phyloP scores from a whole-genome alignment of 1,139 yeast species.

The Kodamaea sp. region DNA sequence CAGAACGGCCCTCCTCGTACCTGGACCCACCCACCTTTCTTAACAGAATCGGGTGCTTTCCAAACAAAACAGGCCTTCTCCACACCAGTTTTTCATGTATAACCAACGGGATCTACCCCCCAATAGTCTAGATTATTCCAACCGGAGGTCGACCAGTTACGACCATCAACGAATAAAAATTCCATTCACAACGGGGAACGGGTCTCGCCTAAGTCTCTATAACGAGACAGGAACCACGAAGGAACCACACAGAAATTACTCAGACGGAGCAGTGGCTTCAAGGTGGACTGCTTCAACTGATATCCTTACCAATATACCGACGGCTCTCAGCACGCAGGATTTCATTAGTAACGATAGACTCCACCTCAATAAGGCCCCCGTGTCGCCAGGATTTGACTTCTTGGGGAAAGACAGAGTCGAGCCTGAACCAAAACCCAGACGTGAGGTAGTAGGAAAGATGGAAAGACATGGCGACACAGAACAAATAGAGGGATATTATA shows the following conservation, averaged over 20 bases:
- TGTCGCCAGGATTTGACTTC: too few species aligned
- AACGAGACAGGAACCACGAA: slow-evolving; percentile 5
- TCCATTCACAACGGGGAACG: slow-evolving; percentile 14
- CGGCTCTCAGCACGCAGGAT: slow-evolving; percentile 12
- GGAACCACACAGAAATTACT: slow-evolving; percentile 10
- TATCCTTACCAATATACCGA: slow-evolving; percentile 5
- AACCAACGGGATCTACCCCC: neutral
- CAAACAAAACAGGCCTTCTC: too few species aligned
- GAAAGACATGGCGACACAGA: too few species aligned
- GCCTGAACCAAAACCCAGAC: too few species aligned
- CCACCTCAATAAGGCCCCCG: too few species aligned
- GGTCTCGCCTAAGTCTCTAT: slow-evolving; percentile 13
- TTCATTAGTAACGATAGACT: neutral
- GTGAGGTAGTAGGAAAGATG: too few species aligned
- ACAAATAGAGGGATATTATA: too few species aligned
- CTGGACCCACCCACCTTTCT: too few species aligned
- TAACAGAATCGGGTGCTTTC: too few species aligned
- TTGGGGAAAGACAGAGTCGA: too few species aligned
- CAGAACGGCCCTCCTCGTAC: too few species aligned
- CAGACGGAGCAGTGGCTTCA: slow-evolving; percentile 15
- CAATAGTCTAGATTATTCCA: slow-evolving; percentile 3
- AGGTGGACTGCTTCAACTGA: slow-evolving; percentile 7
- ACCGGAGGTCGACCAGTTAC: slow-evolving; percentile 33
- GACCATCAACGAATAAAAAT: slow-evolving; percentile 29
- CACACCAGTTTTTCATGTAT: neutral